Conservation (phyloP, 2,329 filamentous ascomycete genomes). For the Sarocladium oryzae region DNA sequence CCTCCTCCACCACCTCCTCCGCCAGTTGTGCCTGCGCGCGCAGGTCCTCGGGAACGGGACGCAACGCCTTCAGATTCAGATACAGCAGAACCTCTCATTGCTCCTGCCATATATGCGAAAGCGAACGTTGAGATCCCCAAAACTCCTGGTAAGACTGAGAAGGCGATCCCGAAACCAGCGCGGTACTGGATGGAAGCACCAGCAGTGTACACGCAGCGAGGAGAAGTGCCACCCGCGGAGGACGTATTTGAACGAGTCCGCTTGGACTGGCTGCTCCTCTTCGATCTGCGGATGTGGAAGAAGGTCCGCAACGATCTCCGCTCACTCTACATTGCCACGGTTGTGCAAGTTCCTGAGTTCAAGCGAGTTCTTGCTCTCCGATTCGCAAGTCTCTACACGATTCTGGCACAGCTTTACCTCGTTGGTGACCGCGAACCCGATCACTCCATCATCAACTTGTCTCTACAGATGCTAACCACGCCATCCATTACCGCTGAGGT, state of each 20-base stretch:
- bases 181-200: slow-evolving; percentile 85
- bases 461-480: slow-evolving; percentile 91
- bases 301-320: slow-evolving; percentile 84
- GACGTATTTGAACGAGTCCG: slow-evolving; percentile 85
- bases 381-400: slow-evolving; percentile 93
- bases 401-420: slow-evolving; percentile 86
- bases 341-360: slow-evolving; percentile 92
- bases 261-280: slow-evolving; percentile 89
- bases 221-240: slow-evolving; percentile 65
- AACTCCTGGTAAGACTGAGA: slow-evolving; percentile 58
- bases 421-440: slow-evolving; percentile 95
- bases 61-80: slow-evolving; percentile 65
- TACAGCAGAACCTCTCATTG: slow-evolving; percentile 57
- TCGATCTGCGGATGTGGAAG: slow-evolving; percentile 95
- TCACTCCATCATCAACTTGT: slow-evolving; percentile 97
- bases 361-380: slow-evolving; percentile 87
- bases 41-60: slow-evolving; percentile 45
- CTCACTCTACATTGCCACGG: slow-evolving; percentile 91
- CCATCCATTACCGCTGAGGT: slow-evolving; percentile 95
- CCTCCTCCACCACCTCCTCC: slow-evolving; percentile 59
- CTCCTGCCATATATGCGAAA: slow-evolving; percentile 55
- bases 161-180: slow-evolving; percentile 55
- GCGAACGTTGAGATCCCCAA: slow-evolving; percentile 69
- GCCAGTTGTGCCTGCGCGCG: slow-evolving; percentile 41
- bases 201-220: slow-evolving; percentile 55